Evolutionary conservation across 1,284 basidiomycete genomes (phyloP).

Genomic region (Tilletia walkeri): DNA sequence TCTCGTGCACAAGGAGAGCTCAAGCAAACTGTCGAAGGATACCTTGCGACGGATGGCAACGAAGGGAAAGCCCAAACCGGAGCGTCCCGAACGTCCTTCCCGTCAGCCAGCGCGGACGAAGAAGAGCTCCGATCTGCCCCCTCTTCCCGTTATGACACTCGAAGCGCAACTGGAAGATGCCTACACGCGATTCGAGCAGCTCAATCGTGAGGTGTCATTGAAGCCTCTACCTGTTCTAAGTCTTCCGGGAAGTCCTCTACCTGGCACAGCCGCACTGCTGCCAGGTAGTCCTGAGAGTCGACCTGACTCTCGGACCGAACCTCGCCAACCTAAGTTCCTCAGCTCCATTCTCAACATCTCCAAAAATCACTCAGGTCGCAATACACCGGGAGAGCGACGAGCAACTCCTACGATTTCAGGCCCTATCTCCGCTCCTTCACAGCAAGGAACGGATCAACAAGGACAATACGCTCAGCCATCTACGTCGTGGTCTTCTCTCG

Average conservation of each 20-base stretch:
- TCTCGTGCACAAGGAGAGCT: constrained; percentile 63
- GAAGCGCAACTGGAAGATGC: constrained; percentile 70
- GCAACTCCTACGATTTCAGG: constrained; percentile 31
- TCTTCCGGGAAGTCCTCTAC: constrained; percentile 7
- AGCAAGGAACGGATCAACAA: constrained; percentile 57
- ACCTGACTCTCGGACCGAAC: constrained; percentile 6
- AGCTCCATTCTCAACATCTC: constrained; percentile 45
- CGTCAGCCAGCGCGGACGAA: constrained; percentile 27
- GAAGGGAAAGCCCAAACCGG: constrained; percentile 31
- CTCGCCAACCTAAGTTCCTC: constrained; percentile 32
- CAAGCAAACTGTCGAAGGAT: constrained; percentile 23
- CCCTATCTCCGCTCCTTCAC: constrained; percentile 21
- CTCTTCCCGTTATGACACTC: constrained; percentile 40
- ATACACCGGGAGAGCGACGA: constrained; percentile 23
- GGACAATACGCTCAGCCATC: constrained; percentile 5
- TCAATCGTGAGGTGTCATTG: constrained; percentile 36
- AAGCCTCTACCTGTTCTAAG: constrained; percentile 6
- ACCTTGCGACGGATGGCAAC: constrained; percentile 24
- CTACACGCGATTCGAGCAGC: constrained; percentile 75
- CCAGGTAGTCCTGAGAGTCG: constrained; percentile 2
- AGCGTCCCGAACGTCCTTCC: constrained; percentile 32
- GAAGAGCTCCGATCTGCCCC: constrained; percentile 36
- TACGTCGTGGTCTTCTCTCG: constrained; percentile 84
- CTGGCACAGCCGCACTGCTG: neutral
- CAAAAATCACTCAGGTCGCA: constrained; percentile 14